Evolutionary conservation across 345 rosid genomes (phyloP), one percentile per base, ranked within the genome.

Genomic region (Cardamine resedifolia): DNA sequence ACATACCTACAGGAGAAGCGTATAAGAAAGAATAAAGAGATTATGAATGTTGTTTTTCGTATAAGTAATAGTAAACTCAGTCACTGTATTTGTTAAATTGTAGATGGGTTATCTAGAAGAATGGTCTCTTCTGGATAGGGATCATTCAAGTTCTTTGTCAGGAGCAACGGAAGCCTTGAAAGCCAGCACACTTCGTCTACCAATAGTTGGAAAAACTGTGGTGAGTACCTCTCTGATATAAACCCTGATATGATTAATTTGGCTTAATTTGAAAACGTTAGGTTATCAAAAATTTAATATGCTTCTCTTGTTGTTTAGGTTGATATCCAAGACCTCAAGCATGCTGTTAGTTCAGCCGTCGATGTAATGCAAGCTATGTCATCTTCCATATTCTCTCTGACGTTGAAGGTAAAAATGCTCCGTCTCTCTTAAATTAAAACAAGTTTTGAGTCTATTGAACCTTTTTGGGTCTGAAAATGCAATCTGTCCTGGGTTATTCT

Each of bases 281-380:
- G 44, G 28, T 12, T 14, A 49, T 7, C 15, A 21, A 43, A 28
- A 9, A 0, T 21, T 28, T 20, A 52, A 53, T 1, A 10, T 19
- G 70, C 16, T 27, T 61, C 48, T 34, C 12, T 31, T 11, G 56
- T 38, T 64, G 57, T 55, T 64, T 80, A 95, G 99, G 89, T 79
- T 55, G 89, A 95, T 82, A 77, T 84, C 53, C 96, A 87, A 79
- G 88, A 87, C 64, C 87, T 95, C 71, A 95, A 88, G 79, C 90
- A 91, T 82, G 96, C 96, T 66, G 79, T 90, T 58, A 75, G 85
- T 66, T 91, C 96, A 72, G 96, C 97, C 6, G 88, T 85, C 49
- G 96, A 90, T 78, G 88, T 84, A 49, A 90, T 95, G 96, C 97
- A 88, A 69, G 96, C 89, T 78, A 88, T 95, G 96, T 89, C 87